Base-by-base conservation (phyloP, 2,329 filamentous ascomycete species). In the Epichloe uncinata region DNA sequence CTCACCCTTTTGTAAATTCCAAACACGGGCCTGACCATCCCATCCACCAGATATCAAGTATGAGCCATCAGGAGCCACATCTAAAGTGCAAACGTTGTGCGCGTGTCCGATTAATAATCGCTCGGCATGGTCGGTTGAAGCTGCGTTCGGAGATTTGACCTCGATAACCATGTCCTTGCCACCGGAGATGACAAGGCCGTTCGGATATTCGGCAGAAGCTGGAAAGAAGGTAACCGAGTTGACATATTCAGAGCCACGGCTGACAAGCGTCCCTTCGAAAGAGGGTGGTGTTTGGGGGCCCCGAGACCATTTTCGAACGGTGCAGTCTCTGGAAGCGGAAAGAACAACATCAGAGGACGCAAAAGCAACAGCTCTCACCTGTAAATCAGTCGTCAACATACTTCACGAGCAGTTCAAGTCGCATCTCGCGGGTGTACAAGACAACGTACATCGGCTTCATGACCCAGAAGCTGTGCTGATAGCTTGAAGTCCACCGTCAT, bases 121-220 rank as follows among this genome's bases (percentile, higher is more conserved):
- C 57, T 95, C 87, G 8, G 91, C 87, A 66, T 91, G 84, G 56
- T 89, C 84, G 34, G 82, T 76, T 1, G 83, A 72, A 26, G 74
- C 66, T 47, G 82, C 78, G 11, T 73, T 75, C 5, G 87, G 84
- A 54, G 83, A 79, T 61, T 89, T 83, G 45, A 94, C 87, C 64
- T 97, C 91, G 59, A 98, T 91, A 55, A 97, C 85, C 34, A 87
- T 84, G 62, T 97, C 93, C 62, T 91, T 87, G 51, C 93, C 93
- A 55, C 87, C 89, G 0, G 90, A 93, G 7, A 95, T 74, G 38
- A 97, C 75, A 4, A 96, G 75, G 12, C 93, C 93, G 48, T 93
- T 78, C 0, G 87, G 80, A 56, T 82, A 83, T 7, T 79, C 72
- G 47, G 75, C 62, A 13, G 79, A 84, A 0, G 90, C 81, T 2